Percentiles rank a stretch among this genome's conserved stretches.
Conservation (phyloP, 192 early-diverging fungal genomes). For the Coemansia sp. region DNA sequence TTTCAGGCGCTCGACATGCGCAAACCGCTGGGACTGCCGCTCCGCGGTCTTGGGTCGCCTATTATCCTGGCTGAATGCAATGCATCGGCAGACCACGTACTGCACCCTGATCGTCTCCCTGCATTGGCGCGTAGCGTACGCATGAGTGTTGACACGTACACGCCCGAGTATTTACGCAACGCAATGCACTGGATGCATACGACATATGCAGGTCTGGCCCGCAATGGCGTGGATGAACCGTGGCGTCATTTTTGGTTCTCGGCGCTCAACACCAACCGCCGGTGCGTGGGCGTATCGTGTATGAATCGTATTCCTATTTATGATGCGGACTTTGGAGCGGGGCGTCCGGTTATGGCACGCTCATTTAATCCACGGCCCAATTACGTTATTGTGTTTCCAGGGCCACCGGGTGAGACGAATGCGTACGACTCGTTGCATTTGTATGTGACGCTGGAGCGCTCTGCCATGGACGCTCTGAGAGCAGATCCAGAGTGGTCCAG, state of each 20-base stretch:
- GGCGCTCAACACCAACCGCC: slow-evolving; percentile 27
- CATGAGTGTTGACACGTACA: slow-evolving; percentile 23
- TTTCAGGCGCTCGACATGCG: slow-evolving; percentile 52
- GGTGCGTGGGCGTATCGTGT: slow-evolving; percentile 38
- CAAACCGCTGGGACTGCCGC: slow-evolving; percentile 21
- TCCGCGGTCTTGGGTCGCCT: slow-evolving; percentile 39
- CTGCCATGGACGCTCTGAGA: slow-evolving; percentile 36
- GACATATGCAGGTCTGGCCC: slow-evolving; percentile 17
- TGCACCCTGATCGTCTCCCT: slow-evolving; percentile 10
- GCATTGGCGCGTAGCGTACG: slow-evolving; percentile 20
- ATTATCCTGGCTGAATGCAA: slow-evolving; percentile 41
- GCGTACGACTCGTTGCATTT: slow-evolving; percentile 29
- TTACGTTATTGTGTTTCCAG: slow-evolving; percentile 49
- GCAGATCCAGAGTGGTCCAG: slow-evolving; percentile 22
- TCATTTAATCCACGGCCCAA: slow-evolving; percentile 46
- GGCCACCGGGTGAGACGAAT: slow-evolving; percentile 16
- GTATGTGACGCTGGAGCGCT: slow-evolving; percentile 37
- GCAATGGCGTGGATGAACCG: slow-evolving; percentile 21
- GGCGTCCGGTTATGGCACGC: slow-evolving; percentile 35
- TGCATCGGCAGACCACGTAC: background rate
- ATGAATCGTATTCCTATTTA: slow-evolving; percentile 49
- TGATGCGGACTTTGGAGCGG: slow-evolving; percentile 42
- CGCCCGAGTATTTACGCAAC: slow-evolving; percentile 24
- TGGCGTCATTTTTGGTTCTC: slow-evolving; percentile 53
- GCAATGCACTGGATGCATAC: slow-evolving; percentile 40